Conservation (phyloP, 2,329 filamentous ascomycete species). For the Corynespora cassiicola region DNA sequence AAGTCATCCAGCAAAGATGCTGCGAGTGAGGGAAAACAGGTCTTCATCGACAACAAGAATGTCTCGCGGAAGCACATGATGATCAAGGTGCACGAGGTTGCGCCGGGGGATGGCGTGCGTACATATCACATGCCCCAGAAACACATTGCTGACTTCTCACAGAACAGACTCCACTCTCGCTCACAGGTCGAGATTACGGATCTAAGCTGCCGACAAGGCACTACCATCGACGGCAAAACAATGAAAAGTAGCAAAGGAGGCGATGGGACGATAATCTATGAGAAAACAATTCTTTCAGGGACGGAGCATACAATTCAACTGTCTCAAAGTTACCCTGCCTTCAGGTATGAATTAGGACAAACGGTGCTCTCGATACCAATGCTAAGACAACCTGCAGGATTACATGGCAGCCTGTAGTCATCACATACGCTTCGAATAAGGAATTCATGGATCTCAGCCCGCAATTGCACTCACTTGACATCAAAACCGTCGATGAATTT, state of each 20-base stretch:
- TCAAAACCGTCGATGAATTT: slow-evolving; percentile 83
- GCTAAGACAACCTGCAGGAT: slow-evolving; percentile 60
- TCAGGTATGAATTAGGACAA: slow-evolving; percentile 55
- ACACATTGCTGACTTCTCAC: slow-evolving; percentile 9
- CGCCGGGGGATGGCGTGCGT: slow-evolving; percentile 70
- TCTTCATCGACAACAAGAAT: slow-evolving; percentile 75
- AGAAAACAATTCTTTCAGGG: slow-evolving; percentile 29
- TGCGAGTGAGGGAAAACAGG: slow-evolving; percentile 43
- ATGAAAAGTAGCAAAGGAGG: slow-evolving; percentile 66
- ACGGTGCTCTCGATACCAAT: no score
- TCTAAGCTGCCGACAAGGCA: slow-evolving; percentile 80
- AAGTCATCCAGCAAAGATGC: slow-evolving; percentile 59
- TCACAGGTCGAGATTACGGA: slow-evolving; percentile 79
- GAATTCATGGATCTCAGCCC: slow-evolving; percentile 56
- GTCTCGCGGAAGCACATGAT: slow-evolving; percentile 90
- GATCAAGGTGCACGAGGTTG: slow-evolving; percentile 72
- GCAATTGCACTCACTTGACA: slow-evolving; percentile 81
- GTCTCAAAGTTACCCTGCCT: slow-evolving; percentile 71
- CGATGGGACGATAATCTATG: slow-evolving; percentile 31
- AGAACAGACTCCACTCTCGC: slow-evolving; percentile 69
- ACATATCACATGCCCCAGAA: no score
- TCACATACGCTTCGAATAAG: slow-evolving; percentile 79
- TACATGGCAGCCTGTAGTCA: slow-evolving; percentile 79
- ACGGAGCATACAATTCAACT: slow-evolving; percentile 70
- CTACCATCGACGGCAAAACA: slow-evolving; percentile 72